A percentile compares a stretch with the other conserved stretches of the same genome.
Evolutionary conservation across 805 yeast species (phyloP).

Genomic region (Candida caryicola): DNA sequence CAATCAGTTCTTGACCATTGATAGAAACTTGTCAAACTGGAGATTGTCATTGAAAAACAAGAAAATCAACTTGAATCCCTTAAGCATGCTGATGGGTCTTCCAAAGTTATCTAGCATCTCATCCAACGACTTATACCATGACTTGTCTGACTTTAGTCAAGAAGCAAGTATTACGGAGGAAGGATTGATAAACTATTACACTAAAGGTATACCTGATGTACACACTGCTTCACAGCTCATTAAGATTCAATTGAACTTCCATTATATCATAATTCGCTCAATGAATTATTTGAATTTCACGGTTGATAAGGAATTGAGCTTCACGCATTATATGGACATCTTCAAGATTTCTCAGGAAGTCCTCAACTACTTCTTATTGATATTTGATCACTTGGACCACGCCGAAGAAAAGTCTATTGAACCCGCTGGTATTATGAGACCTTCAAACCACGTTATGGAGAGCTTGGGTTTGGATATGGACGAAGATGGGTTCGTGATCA

Average conservation of each 20-base stretch:
- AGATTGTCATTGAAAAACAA: constrained; percentile 35
- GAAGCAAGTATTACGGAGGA: constrained; percentile 12
- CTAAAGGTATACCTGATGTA: constrained; percentile 37
- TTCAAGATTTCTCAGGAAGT: constrained; percentile 39
- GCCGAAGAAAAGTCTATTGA: constrained; percentile 8
- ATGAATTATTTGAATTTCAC: constrained; percentile 42
- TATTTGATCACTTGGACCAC: constrained; percentile 30
- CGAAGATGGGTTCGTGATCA: constrained; percentile 45
- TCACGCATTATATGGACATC: constrained; percentile 31
- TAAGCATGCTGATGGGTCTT: constrained; percentile 24
- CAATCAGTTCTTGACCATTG: constrained; percentile 41
- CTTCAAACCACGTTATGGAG: constrained; percentile 25
- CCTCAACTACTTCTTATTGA: constrained; percentile 34
- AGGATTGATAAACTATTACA: constrained; percentile 21
- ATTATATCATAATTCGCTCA: constrained; percentile 40
- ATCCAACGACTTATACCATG: constrained; percentile 30
- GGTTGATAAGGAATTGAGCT: constrained; percentile 41
- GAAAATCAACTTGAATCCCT: constrained; percentile 16
- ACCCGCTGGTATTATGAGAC: constrained; percentile 2
- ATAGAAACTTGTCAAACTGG: constrained; percentile 41
- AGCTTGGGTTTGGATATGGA: constrained; percentile 40
- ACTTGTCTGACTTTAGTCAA: constrained; percentile 10
- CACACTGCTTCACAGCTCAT: constrained; percentile 37
- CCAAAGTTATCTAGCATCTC: constrained; percentile 21
- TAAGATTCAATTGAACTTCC: constrained; percentile 44